Percentiles rank a stretch among this genome's conserved stretches.
Evolutionary conservation across 768 basidiomycete species (phyloP).

Genomic region (Naganishia antarctica): DNA sequence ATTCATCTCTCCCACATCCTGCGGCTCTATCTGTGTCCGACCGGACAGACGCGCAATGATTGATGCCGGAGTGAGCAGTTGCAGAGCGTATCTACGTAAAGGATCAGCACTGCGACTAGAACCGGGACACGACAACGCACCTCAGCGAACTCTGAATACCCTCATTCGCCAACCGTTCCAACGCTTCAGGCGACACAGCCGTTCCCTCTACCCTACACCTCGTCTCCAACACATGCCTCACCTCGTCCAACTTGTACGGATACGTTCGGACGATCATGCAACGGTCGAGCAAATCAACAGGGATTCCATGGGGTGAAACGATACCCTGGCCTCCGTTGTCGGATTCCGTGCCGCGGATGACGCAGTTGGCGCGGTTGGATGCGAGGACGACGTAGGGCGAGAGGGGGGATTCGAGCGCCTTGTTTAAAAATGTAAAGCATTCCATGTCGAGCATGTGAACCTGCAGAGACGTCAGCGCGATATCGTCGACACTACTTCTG

Average conservation of each 20-base stretch:
- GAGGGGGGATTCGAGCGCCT: constrained; percentile 89
- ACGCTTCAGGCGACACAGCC: constrained; percentile 65
- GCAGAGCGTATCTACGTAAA: constrained; percentile 67
- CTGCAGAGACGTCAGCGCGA: too few species aligned
- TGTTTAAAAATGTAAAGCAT: constrained; percentile 95
- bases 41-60: constrained; percentile 76
- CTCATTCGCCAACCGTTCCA: constrained; percentile 74
- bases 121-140: constrained; percentile 50
- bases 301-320: constrained; percentile 84
- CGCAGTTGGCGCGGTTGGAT: constrained; percentile 86
- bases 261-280: constrained; percentile 92
- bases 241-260: constrained; percentile 73
- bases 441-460: constrained; percentile 99
- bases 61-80: constrained; percentile 82
- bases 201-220: constrained; percentile 83
- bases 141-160: constrained; percentile 76
- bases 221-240: constrained; percentile 77
- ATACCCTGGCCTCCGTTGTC: constrained; percentile 59
- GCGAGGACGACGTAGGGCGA: constrained; percentile 96
- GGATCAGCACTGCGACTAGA: constrained; percentile 5
- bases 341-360: constrained; percentile 78
- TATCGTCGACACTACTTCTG: too few species aligned
- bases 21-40: constrained; percentile 71
- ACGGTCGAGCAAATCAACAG: constrained; percentile 89
- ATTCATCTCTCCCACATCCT: constrained; percentile 90